Conservation (phyloP, 306 rosid species). For the Gastrolobium bilobum region DNA sequence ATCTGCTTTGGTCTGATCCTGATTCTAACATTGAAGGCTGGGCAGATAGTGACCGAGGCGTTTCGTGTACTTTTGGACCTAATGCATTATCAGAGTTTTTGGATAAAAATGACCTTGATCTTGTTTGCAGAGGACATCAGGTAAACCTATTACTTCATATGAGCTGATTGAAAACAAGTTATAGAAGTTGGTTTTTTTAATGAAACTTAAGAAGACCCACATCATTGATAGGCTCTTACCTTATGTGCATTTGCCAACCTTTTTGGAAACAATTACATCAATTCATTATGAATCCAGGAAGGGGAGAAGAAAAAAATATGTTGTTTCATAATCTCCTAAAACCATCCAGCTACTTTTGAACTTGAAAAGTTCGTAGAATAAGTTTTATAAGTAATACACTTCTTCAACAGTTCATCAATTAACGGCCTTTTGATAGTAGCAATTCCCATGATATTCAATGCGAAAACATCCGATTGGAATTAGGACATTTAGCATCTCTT, state of each 20-base stretch:
- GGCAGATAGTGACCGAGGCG: constrained; percentile 82
- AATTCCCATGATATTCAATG: constrained; percentile 14
- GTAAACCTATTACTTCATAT: constrained; percentile 52
- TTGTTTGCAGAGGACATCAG: constrained; percentile 89
- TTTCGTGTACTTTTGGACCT: constrained; percentile 81
- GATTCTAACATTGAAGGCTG: constrained; percentile 69
- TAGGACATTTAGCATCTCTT: constrained; percentile 17
- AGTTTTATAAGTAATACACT: not conserved
- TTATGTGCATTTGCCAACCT: not conserved
- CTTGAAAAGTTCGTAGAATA: constrained; percentile 18
- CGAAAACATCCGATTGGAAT: constrained; percentile 6
- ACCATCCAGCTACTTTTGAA: not conserved
- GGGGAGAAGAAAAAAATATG: constrained; percentile 1
- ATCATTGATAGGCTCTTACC: constrained; percentile 5
- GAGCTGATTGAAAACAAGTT: constrained; percentile 5
- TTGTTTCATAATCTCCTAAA: not conserved
- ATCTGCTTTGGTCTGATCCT: constrained; percentile 94
- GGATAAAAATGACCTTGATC: constrained; percentile 83
- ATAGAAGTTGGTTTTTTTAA: not conserved
- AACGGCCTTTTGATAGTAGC: not conserved
- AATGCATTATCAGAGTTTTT: constrained; percentile 65
- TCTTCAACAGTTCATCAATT: constrained; percentile 17
- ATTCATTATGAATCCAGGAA: not conserved
- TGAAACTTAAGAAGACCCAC: constrained; percentile 1
- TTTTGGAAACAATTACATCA: not conserved